Percentiles rank a stretch among this genome's conserved stretches.
Evolutionary conservation across 2,329 filamentous ascomycete genomes (phyloP).

Genomic region (Pseudovirgaria hyperparasitica): DNA sequence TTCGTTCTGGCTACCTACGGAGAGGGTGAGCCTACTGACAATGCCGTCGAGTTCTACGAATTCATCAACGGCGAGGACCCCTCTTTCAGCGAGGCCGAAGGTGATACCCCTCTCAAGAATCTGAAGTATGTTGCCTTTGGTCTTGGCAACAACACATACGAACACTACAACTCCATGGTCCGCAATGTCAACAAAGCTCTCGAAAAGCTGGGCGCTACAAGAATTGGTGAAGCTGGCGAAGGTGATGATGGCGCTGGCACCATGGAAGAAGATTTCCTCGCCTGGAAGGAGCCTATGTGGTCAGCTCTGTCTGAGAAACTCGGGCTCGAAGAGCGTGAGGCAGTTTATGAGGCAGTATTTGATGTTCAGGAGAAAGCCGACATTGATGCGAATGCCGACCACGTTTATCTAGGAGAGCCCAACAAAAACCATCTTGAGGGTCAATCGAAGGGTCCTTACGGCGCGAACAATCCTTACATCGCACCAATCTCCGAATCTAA

Average conservation of each 20-base stretch:
- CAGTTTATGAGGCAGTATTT: slow-evolving; percentile 89
- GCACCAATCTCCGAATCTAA: slow-evolving; percentile 84
- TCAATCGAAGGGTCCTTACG: slow-evolving; percentile 74
- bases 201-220: slow-evolving; percentile 66
- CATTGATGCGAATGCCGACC: slow-evolving; percentile 58
- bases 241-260: slow-evolving; percentile 96
- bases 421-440: slow-evolving; percentile 93
- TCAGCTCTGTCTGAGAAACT: slow-evolving; percentile 67
- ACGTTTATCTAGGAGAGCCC: slow-evolving; percentile 90
- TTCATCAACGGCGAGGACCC: slow-evolving; percentile 77
- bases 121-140: slow-evolving; percentile 93
- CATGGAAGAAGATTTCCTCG: slow-evolving; percentile 98
- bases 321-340: slow-evolving; percentile 86
- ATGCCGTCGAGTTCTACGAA: slow-evolving; percentile 97
- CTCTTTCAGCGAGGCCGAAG: slow-evolving; percentile 56
- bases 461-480: slow-evolving; percentile 93
- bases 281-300: slow-evolving; percentile 99
- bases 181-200: slow-evolving; percentile 77
- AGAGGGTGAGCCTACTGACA: slow-evolving; percentile 96
- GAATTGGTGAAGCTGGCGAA: slow-evolving; percentile 81
- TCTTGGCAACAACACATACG: slow-evolving; percentile 97
- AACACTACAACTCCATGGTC: slow-evolving; percentile 99
- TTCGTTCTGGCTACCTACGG: slow-evolving; percentile 96
- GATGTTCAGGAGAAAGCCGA: slow-evolving; percentile 64
- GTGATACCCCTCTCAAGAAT: slow-evolving; percentile 62